These are phyloP conservation scores for Agapanthus africanus DNA, from an alignment of 106 monocot genomes.

Conservation along the genomic window DNA sequence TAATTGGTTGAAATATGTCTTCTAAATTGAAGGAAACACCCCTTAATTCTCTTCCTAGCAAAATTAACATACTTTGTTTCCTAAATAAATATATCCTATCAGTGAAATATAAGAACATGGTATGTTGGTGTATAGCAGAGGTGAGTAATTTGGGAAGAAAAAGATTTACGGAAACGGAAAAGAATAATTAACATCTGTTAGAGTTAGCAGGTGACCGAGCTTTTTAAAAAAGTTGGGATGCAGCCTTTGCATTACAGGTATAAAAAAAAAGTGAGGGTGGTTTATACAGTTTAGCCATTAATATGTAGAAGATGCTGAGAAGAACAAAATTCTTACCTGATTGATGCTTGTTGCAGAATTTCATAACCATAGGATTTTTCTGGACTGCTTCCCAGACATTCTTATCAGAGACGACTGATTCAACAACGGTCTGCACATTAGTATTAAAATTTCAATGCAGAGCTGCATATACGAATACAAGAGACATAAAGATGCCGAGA, in stretches of 20 bases:
- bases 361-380: constrained; percentile 63
- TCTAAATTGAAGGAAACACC: too few species aligned
- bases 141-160: too few species aligned
- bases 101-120: background rate
- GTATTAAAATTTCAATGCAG: background rate
- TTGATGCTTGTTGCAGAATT: constrained; percentile 31
- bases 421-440: constrained; percentile 46
- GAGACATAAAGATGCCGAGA: background rate
- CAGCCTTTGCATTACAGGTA: too few species aligned
- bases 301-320: too few species aligned
- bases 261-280: too few species aligned
- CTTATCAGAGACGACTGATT: constrained; percentile 57
- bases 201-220: background rate
- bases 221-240: too few species aligned
- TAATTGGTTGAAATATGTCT: too few species aligned
- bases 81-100: too few species aligned
- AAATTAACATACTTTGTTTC: too few species aligned
- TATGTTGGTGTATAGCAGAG: background rate
- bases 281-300: too few species aligned
- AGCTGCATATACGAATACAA: background rate
- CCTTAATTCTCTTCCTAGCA: too few species aligned
- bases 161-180: too few species aligned
- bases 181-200: background rate
- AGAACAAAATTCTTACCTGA: constrained; percentile 23
- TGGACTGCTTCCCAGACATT: constrained; percentile 73